These are phyloP conservation scores for Bjerkandera adusta DNA, from an alignment of 1,284 basidiomycete species.

Conservation along the genomic window DNA sequence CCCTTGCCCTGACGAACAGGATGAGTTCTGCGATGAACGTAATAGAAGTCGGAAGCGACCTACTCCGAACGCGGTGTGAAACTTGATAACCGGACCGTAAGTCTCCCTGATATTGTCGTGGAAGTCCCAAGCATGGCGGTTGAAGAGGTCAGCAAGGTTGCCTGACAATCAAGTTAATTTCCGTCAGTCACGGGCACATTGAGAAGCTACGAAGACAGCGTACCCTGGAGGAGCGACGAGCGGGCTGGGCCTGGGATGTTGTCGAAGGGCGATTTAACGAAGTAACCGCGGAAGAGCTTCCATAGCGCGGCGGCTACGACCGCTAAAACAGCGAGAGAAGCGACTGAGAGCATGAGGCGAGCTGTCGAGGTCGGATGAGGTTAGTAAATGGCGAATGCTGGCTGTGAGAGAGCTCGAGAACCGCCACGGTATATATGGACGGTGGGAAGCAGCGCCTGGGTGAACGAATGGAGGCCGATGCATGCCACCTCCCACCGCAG, in stretches of 20 bases:
- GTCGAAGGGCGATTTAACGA: constrained; percentile 7
- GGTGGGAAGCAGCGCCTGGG: background rate
- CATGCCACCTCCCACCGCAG: too few species aligned
- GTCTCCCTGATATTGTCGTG: constrained; percentile 13
- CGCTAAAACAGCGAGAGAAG: background rate
- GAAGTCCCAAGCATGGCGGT: constrained; percentile 20
- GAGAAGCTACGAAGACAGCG: background rate
- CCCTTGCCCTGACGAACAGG: constrained; percentile 6
- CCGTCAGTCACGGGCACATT: background rate
- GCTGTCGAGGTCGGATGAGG: background rate
- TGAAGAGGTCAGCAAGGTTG: constrained; percentile 17
- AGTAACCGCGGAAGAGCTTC: constrained; percentile 7
- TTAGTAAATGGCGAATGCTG: background rate
- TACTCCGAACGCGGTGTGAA: constrained; percentile 18
- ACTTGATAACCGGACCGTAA: constrained; percentile 18
- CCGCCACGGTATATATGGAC: background rate
- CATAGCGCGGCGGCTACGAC: background rate
- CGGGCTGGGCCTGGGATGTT: constrained; percentile 10
- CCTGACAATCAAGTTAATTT: constrained; percentile 9
- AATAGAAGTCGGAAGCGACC: background rate
- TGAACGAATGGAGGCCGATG: background rate
- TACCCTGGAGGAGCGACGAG: constrained; percentile 6
- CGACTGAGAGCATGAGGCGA: background rate
- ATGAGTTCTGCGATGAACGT: background rate
- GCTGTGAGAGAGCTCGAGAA: background rate